Conservation (phyloP, 805 yeast genomes). For the Jamesozyma lodderae region DNA sequence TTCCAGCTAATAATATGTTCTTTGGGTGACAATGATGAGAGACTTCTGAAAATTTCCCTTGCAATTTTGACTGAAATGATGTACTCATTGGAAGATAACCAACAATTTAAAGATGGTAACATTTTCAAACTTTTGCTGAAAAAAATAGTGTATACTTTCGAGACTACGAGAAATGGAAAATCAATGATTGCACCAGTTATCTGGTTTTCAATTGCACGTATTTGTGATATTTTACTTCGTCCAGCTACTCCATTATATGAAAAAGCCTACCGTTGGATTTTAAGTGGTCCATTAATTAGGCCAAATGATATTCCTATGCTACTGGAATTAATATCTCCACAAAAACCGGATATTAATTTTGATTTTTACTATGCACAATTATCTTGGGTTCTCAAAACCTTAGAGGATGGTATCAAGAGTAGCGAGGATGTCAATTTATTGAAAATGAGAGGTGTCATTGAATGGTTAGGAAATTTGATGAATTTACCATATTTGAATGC, state of each 20-base stretch:
- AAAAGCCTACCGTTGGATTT: conserved; percentile 54
- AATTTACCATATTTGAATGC: conserved; percentile 42
- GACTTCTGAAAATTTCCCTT: conserved; percentile 32
- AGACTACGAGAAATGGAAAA: conserved; percentile 8
- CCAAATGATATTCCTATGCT: conserved; percentile 38
- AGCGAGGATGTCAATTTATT: conserved; percentile 46
- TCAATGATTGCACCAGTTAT: conserved; percentile 37
- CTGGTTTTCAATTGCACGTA: conserved; percentile 45
- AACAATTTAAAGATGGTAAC: conserved; percentile 46
- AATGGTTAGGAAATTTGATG: conserved; percentile 51
- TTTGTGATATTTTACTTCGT: conserved; percentile 48
- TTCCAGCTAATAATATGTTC: conserved; percentile 39
- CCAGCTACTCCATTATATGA: conserved; percentile 76
- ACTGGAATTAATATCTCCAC: conserved; percentile 25
- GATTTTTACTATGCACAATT: conserved; percentile 49
- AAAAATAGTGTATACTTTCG: conserved; percentile 32
- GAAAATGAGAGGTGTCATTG: conserved; percentile 49
- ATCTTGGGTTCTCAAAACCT: conserved; percentile 52
- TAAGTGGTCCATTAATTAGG: conserved; percentile 36
- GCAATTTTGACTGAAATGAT: conserved; percentile 39
- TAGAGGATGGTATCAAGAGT: conserved; percentile 41
- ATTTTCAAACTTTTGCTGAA: conserved; percentile 45
- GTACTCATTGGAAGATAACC: conserved; percentile 33
- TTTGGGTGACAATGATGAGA: conserved; percentile 28
- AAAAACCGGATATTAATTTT: conserved; percentile 11